phyloP scores from a whole-genome alignment of 441 rosid species.

The Euphorbia schlechtendalii region DNA sequence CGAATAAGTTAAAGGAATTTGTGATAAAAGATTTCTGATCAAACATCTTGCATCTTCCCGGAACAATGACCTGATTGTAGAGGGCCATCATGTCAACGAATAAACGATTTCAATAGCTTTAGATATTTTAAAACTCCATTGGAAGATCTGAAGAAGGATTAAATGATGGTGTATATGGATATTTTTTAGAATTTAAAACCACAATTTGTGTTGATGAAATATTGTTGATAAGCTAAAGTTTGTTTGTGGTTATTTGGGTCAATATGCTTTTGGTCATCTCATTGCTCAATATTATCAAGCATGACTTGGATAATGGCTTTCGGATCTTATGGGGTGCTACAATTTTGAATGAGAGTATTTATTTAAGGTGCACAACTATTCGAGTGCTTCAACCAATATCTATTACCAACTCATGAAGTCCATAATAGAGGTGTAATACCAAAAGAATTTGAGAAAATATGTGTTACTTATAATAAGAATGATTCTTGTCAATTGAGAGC shows the following conservation, averaged over 20 bases:
- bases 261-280: conserved; percentile 14
- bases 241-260: conserved; percentile 13
- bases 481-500: conserved; percentile 3
- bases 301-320: conserved; percentile 13
- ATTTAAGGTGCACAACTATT: conserved; percentile 13
- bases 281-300: conserved; percentile 14
- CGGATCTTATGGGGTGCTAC: conserved; percentile 14
- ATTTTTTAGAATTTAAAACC: conserved; percentile 14
- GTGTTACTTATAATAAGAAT: conserved; percentile 8
- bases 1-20: conserved; percentile 29
- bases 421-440: conserved; percentile 8
- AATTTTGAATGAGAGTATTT: conserved; percentile 11
- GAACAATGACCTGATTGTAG: conserved; percentile 32
- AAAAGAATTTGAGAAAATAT: conserved; percentile 13
- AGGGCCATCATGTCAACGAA: conserved; percentile 36
- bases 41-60: conserved; percentile 35
- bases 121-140: conserved; percentile 28
- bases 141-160: conserved; percentile 28
- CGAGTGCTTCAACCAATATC: conserved; percentile 8
- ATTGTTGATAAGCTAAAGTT: conserved; percentile 13
- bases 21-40: conserved; percentile 26
- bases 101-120: conserved; percentile 33
- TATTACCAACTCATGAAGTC: conserved; percentile 12
- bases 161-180: conserved; percentile 30
- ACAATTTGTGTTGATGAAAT: conserved; percentile 6